These are phyloP conservation scores for Salicornia ramosissima DNA, from an alignment of 148 eudicot genomes.

Conservation along the genomic window DNA sequence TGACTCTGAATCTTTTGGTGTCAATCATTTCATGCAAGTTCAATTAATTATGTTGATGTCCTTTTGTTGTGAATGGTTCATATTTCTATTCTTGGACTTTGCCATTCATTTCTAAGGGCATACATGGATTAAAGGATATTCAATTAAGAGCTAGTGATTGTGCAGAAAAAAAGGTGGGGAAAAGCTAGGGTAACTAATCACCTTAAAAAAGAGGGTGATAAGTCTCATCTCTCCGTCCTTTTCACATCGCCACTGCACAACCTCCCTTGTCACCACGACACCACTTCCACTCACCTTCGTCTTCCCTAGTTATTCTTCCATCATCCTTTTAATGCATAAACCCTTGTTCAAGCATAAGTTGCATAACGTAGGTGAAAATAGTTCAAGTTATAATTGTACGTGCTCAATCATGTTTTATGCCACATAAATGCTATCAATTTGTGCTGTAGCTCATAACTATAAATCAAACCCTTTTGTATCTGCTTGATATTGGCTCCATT, in stretches of 20 bases:
- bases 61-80: neutral
- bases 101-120: no score
- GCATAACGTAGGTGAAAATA: neutral
- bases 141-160: neutral
- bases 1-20: neutral
- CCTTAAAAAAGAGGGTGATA: neutral
- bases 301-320: neutral
- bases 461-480: neutral
- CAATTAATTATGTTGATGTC: no score
- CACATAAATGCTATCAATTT: neutral
- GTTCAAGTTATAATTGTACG: neutral
- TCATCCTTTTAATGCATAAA: neutral
- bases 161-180: neutral
- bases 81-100: neutral
- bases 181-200: neutral
- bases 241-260: neutral
- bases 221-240: neutral
- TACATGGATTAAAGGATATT: neutral
- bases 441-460: neutral
- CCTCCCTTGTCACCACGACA: neutral
- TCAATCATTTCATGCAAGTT: neutral
- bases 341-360: neutral
- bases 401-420: neutral
- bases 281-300: neutral
- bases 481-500: conserved; percentile 16